A percentile compares a stretch with the other conserved stretches of the same genome.
Conservation (phyloP, 2,329 filamentous ascomycete genomes). For the Xylariaceae sp. region DNA sequence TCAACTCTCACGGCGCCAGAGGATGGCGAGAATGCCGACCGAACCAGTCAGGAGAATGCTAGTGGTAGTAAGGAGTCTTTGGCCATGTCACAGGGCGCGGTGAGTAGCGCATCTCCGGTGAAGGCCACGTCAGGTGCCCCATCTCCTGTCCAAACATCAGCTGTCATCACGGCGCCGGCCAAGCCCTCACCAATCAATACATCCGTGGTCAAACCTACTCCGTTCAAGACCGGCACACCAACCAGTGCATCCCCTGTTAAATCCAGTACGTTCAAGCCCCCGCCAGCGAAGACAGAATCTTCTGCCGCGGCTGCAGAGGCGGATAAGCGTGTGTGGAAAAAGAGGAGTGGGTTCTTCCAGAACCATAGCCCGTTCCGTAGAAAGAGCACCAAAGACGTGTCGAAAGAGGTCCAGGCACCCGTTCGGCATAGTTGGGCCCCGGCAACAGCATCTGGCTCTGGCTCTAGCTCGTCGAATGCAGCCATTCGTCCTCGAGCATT, state of each 20-base stretch:
- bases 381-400: conserved; percentile 75
- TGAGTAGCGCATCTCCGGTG: conserved; percentile 49
- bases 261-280: neutral
- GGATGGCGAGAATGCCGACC: conserved; percentile 86
- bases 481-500: conserved; percentile 39
- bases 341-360: conserved; percentile 84
- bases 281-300: conserved; percentile 28
- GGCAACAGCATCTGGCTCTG: conserved; percentile 20
- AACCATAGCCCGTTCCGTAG: conserved; percentile 88
- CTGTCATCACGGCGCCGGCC: conserved; percentile 31
- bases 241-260: conserved; percentile 31
- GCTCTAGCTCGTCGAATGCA: conserved; percentile 12
- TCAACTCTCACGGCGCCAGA: conserved; percentile 62
- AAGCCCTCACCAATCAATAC: neutral
- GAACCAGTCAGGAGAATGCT: conserved; percentile 75
- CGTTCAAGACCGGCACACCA: neutral
- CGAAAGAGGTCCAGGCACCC: conserved; percentile 55
- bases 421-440: conserved; percentile 58
- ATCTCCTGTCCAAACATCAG: conserved; percentile 32
- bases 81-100: too few species aligned
- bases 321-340: conserved; percentile 63
- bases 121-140: neutral
- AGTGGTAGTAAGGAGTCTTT: conserved; percentile 43
- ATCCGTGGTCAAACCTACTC: conserved; percentile 31
- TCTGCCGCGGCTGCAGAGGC: conserved; percentile 33